A percentile compares a stretch with the other conserved stretches of the same genome.
Evolutionary conservation across 2,329 filamentous ascomycete species (phyloP).

Genomic region (Podosphaera fusca): DNA sequence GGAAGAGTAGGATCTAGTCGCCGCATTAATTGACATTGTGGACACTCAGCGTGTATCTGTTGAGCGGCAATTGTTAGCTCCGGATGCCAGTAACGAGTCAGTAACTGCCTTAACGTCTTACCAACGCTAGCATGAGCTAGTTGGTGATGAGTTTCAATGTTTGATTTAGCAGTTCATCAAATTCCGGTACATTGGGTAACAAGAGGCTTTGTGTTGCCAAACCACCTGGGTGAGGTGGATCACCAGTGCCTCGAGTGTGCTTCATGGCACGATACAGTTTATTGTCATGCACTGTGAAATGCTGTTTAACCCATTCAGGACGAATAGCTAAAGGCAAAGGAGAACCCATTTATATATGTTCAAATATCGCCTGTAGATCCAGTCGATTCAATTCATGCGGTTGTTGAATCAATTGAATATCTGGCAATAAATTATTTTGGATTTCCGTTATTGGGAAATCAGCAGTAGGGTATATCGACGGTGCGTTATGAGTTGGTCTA

Average conservation of each 20-base stretch:
- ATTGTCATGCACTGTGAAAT: background rate
- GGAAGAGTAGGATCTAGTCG: background rate
- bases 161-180: background rate
- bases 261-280: background rate
- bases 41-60: background rate
- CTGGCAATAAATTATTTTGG: background rate
- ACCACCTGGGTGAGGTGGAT: background rate
- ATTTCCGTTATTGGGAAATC: background rate
- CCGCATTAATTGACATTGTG: background rate
- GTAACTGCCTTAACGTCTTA: background rate
- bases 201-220: too few species aligned
- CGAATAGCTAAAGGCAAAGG: background rate
- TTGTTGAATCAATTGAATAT: background rate
- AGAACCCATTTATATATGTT: background rate
- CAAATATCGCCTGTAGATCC: background rate
- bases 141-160: background rate
- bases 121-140: background rate
- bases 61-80: background rate
- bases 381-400: background rate
- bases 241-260: background rate
- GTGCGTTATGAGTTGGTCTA: background rate
- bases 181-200: background rate
- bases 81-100: background rate
- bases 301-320: background rate
- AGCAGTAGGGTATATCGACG: too few species aligned